Evolutionary conservation across 768 basidiomycete genomes (phyloP), one percentile per base, ranked within the genome.

Genomic region (Tylopilus plumbeoviolaceoides): DNA sequence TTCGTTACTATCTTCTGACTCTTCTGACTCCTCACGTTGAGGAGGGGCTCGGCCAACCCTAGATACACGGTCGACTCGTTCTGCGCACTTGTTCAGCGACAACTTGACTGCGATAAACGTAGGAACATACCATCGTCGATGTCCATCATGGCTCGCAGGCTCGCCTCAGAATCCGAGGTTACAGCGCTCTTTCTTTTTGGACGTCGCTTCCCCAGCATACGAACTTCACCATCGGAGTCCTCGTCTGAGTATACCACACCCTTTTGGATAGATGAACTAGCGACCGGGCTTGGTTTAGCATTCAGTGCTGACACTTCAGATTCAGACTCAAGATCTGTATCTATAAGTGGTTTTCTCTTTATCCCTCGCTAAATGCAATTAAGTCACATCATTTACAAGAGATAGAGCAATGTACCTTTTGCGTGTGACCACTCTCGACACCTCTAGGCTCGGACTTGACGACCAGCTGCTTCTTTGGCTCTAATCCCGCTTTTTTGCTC

Each of bases 101-200:
- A 58, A 3, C 1, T 63, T 61, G 15, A 65, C 59, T 11, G 9
- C 0, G 10, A 23, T 9, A 27, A 41, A n/a, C 18, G 61, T 62
- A 12, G 73, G 70, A 42, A 61, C 72, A 15, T 55, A 85, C 88
- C 81, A 60, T 89, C 88, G 51, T 88, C 87, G 49, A 89, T 77
- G 47, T 90, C 87, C 87, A 89, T 88, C 74, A 89, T 78, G 10
- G 79, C 84, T n/a, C 66, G 66, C 44, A 78, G 45, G 41, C 77
- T 78, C 56, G 52, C 64, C 58, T 70, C 79, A 15, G 74, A 71
- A 52, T 82, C 78, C 9, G 73, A 73, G 65, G 58, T 74, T 67
- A 66, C 47, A 55, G 53, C 63, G 42, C 70, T 59, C 61, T 74
- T 75, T 47, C 72, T 64, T 23, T 60, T 62, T 40, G 41, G 66